A percentile compares a stretch with the other conserved stretches of the same genome.
Evolutionary conservation across 768 basidiomycete species (phyloP).

Genomic region (Podaxis mareebaensis): DNA sequence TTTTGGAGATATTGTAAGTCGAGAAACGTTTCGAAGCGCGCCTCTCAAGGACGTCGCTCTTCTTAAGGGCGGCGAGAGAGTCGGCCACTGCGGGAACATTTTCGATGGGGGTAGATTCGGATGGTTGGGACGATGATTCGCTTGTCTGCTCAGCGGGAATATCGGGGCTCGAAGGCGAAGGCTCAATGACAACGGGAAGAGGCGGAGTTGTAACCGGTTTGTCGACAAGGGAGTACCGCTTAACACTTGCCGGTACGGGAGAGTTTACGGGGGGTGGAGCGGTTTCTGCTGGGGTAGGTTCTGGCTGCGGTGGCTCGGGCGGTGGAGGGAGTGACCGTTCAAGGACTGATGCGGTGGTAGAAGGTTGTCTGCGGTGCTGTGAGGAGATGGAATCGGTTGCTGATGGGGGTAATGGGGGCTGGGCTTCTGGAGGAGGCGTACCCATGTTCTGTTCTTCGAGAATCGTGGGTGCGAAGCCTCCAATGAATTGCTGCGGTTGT

Average conservation of each 20-base stretch:
- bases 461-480: constrained; percentile 46
- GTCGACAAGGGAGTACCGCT: constrained; percentile 80
- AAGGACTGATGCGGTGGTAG: neutral
- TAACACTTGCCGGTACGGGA: constrained; percentile 65
- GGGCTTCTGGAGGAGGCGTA: constrained; percentile 2
- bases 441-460: constrained; percentile 25
- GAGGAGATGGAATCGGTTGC: constrained; percentile 13
- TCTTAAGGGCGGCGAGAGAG: constrained; percentile 86
- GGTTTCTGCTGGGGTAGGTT: constrained; percentile 18
- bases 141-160: constrained; percentile 32
- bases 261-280: constrained; percentile 20
- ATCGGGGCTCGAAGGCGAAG: constrained; percentile 46
- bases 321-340: constrained; percentile 23
- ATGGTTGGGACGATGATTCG: constrained; percentile 33
- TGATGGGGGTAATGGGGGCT: constrained; percentile 25
- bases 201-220: constrained; percentile 51
- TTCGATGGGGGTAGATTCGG: constrained; percentile 25
- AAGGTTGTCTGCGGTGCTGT: constrained; percentile 16
- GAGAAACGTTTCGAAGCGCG: constrained; percentile 96
- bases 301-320: constrained; percentile 21
- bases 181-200: constrained; percentile 51
- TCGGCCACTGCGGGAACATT: constrained; percentile 59
- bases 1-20: constrained; percentile 91
- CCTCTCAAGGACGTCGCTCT: constrained; percentile 82
- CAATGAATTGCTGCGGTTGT: constrained; percentile 46